Base-by-base conservation (phyloP, 2,329 filamentous ascomycete genomes). In the Diaporthe batatas region DNA sequence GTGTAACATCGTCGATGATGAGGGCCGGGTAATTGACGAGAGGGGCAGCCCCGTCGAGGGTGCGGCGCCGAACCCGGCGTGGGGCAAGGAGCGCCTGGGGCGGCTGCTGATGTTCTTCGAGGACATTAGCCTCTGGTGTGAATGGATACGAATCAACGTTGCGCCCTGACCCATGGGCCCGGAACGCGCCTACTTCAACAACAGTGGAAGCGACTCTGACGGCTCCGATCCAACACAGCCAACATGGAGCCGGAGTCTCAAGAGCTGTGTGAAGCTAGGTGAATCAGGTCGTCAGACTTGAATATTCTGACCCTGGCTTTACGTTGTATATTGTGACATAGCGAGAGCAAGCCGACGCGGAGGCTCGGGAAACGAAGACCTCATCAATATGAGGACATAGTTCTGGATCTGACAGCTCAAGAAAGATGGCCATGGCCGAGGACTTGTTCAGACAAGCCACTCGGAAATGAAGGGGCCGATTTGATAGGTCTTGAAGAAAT, bases 51-150 rank as follows among this genome's bases (percentile, higher is more conserved):
- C 78, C 67, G 76, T 86, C 18, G 36, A 68, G 12, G 71, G 73
- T 14, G 53, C 71, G 14, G 59, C 18, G 47, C 73, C 73, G 11
- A 68, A 71, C 58, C 44, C 67, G 47, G 39, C 39, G 39, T 68
- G 47, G 67, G 82, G 79, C 18, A 80, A 81, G 29, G 82, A 84
- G 73, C 83, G 85, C 57, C 78, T 89, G 59, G 87, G 83, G 32
- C 82, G 79, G 57, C 79, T 83, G 71, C 77, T 90, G 62, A 86
- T 88, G 80, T 78, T 84, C 58, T 81, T 87, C 75, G 87, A 89
- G 77, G 85, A 89, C 75, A 77, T 90, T 62, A 86, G 86, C 73
- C 82, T 84, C 74, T 89, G 87, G 87, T 84, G 83, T 39, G 86
- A 89, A 77, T 89, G 86, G 85, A 85, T 89, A 51, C 81, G 86